These are phyloP conservation scores for Quercus tomentella DNA, from an alignment of 331 rosid genomes.

Conservation along the genomic window DNA sequence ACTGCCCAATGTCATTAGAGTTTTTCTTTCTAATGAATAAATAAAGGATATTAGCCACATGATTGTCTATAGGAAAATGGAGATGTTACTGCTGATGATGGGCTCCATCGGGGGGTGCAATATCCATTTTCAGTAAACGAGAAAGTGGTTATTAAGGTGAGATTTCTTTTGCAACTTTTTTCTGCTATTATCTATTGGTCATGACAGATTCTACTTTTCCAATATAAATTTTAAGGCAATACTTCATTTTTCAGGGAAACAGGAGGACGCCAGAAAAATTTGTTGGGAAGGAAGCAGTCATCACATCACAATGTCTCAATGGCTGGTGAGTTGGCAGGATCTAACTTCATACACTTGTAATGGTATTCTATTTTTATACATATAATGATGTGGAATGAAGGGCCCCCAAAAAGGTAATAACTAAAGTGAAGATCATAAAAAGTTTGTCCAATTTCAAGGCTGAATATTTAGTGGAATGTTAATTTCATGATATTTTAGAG, in stretches of 20 bases:
- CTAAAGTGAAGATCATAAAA: not conserved
- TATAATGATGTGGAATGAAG: not conserved
- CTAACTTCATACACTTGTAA: slow-evolving; percentile 18
- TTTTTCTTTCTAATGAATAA: slow-evolving; percentile 13
- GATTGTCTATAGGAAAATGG: slow-evolving; percentile 69
- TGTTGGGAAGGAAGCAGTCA: slow-evolving; percentile 99
- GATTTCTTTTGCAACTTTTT: slow-evolving; percentile 5
- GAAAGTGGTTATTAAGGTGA: slow-evolving; percentile 91
- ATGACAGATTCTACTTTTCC: slow-evolving; percentile 8
- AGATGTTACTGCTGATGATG: slow-evolving; percentile 58
- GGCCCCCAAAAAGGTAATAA: not conserved
- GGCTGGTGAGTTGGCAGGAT: slow-evolving; percentile 79
- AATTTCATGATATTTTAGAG: not conserved
- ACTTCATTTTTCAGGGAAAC: slow-evolving; percentile 70
- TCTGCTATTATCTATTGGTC: slow-evolving; percentile 4
- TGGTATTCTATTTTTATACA: slow-evolving; percentile 3
- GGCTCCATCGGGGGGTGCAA: slow-evolving; percentile 68
- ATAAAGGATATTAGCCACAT: not conserved
- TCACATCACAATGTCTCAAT: slow-evolving; percentile 98
- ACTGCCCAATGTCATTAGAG: slow-evolving; percentile 11
- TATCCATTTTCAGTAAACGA: slow-evolving; percentile 95
- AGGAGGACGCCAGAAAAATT: slow-evolving; percentile 94
- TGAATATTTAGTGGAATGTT: not conserved
- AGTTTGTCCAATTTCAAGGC: not conserved
- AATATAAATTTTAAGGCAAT: slow-evolving; percentile 6